Conservation (phyloP, 169 alveolate genomes). For the Neospora caninum region DNA sequence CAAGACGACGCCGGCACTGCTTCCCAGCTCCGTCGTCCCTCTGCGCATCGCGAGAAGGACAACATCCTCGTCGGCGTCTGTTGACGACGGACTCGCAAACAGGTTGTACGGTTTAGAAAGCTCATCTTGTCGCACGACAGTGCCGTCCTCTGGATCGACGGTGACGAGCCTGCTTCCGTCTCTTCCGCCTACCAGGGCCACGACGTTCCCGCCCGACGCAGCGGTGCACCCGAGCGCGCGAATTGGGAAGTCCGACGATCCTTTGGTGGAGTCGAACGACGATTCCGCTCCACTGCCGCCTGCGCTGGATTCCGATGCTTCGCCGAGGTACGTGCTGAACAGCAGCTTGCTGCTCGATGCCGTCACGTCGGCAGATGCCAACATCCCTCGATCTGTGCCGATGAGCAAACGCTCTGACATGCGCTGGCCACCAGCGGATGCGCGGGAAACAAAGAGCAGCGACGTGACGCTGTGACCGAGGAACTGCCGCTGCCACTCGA, state of each 20-base stretch:
- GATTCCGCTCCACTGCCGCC: neutral
- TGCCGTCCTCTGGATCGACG: neutral
- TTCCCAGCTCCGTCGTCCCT: neutral
- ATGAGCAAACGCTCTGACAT: neutral
- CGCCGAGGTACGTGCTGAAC: neutral
- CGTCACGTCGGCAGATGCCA: slow-evolving; percentile 26
- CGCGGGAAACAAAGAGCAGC: slow-evolving; percentile 15
- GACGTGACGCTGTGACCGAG: slow-evolving; percentile 28
- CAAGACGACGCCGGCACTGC: neutral
- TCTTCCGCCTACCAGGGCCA: neutral
- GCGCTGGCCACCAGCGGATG: neutral
- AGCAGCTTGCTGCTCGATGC: neutral
- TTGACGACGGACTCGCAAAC: neutral
- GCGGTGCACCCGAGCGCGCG: neutral
- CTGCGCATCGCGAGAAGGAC: neutral
- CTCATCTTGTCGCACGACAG: neutral
- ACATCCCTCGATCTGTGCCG: slow-evolving; percentile 32
- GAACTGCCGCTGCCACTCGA: slow-evolving; percentile 28
- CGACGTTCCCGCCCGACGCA: neutral
- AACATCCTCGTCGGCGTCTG: slow-evolving; percentile 2
- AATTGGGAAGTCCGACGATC: neutral
- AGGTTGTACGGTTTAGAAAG: slow-evolving; percentile 1
- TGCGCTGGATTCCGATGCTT: neutral
- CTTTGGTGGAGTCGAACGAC: neutral
- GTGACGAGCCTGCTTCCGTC: neutral